These are phyloP conservation scores for Starmerella powellii DNA, from an alignment of 805 yeast species.

Conservation along the genomic window DNA sequence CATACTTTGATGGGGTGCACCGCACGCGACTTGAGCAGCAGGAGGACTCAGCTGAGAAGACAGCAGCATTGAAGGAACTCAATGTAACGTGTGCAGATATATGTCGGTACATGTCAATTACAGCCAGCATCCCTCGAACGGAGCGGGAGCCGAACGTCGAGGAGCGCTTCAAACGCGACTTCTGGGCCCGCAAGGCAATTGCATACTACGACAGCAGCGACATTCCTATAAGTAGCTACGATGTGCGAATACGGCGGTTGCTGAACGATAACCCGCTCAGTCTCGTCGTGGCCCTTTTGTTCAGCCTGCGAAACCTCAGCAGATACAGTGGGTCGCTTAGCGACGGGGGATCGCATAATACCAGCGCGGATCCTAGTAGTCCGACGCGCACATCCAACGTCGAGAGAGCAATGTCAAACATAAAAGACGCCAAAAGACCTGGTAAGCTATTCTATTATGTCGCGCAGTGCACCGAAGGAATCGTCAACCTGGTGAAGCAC, in stretches of 20 bases:
- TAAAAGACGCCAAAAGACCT: neutral
- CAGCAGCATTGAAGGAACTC: neutral
- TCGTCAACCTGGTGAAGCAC: neutral
- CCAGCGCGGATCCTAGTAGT: too few relatives aligned
- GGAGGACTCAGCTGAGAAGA: neutral
- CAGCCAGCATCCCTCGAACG: neutral
- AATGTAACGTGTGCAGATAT: neutral
- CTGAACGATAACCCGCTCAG: neutral
- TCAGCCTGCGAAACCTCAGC: neutral
- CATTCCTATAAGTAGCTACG: neutral
- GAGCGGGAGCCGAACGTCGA: neutral
- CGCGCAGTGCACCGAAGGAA: neutral
- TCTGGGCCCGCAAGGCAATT: conserved; percentile 1
- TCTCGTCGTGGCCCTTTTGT: neutral
- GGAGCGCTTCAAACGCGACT: neutral
- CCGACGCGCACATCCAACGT: neutral
- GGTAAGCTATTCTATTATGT: neutral
- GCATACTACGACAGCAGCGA: neutral
- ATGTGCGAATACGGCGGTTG: conserved; percentile 1
- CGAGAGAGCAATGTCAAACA: neutral
- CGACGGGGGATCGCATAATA: too few relatives aligned
- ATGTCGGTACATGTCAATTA: neutral
- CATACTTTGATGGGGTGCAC: neutral
- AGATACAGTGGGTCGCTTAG: too few relatives aligned
- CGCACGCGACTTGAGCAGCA: neutral